Percentiles rank a stretch among this genome's conserved stretches.
phyloP scores from a whole-genome alignment of 2,329 filamentous ascomycete species.

The Cercospora sp. region DNA sequence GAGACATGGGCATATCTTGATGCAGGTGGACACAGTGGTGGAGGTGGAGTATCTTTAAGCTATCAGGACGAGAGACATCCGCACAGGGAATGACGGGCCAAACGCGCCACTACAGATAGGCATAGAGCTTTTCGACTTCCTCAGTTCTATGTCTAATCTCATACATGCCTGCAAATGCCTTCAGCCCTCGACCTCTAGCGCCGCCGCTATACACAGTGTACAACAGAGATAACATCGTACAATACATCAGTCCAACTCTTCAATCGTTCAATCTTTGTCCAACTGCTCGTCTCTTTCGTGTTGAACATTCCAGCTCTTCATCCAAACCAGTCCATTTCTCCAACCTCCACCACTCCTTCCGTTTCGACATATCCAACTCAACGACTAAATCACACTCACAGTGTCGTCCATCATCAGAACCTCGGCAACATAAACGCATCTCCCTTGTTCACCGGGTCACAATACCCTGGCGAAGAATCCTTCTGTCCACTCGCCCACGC shows the following conservation, averaged over 20 bases:
- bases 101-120: background rate
- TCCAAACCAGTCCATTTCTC: background rate
- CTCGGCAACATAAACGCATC: slow-evolving; percentile 14
- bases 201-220: background rate
- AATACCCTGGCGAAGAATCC: slow-evolving; percentile 62
- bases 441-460: slow-evolving; percentile 47
- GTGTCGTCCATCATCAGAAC: background rate
- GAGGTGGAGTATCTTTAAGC: background rate
- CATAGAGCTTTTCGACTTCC: background rate
- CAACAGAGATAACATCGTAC: background rate
- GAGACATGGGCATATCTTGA: background rate
- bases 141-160: background rate
- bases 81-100: background rate
- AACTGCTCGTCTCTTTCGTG: background rate
- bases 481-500: slow-evolving; percentile 72
- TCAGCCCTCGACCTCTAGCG: background rate
- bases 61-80: background rate
- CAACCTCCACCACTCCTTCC: background rate
- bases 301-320: background rate
- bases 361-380: background rate
- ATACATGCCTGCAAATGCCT: background rate
- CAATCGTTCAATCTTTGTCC: background rate
- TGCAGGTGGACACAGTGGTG: background rate
- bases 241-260: background rate
- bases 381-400: background rate